phyloP scores from a whole-genome alignment of 306 rosid genomes.

The Lathyrus sativus region DNA sequence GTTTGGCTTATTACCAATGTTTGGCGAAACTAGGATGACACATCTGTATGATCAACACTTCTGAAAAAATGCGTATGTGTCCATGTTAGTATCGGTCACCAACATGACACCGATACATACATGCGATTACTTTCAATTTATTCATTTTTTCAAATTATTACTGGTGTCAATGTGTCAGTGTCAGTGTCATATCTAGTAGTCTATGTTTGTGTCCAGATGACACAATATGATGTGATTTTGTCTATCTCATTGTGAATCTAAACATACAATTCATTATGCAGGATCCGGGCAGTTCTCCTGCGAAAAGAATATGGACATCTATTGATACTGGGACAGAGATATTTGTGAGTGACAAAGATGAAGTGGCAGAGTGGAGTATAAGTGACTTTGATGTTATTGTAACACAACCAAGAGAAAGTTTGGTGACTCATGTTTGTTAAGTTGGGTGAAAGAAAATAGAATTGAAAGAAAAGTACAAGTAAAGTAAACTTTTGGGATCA shows the following conservation, averaged over 20 bases:
- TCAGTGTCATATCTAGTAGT: too few relatives aligned
- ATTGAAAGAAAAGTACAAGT: neutral
- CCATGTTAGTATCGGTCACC: too few relatives aligned
- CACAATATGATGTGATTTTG: neutral
- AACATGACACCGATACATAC: too few relatives aligned
- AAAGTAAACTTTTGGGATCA: conserved; percentile 22
- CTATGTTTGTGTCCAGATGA: too few relatives aligned
- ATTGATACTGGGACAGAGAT: conserved; percentile 77
- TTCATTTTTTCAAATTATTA: too few relatives aligned
- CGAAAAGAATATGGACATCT: conserved; percentile 75
- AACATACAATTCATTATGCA: conserved; percentile 8
- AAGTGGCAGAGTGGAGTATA: conserved; percentile 79
- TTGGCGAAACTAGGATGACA: neutral
- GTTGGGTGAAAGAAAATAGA: neutral
- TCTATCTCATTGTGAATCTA: neutral
- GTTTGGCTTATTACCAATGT: neutral
- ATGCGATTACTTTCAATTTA: too few relatives aligned
- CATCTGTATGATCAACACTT: too few relatives aligned
- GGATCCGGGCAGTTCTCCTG: conserved; percentile 71
- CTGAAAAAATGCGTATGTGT: too few relatives aligned
- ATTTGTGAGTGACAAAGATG: conserved; percentile 62
- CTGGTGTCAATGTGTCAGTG: too few relatives aligned
- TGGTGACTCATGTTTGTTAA: conserved; percentile 18
- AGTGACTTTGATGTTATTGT: conserved; percentile 62
- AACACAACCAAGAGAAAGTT: conserved; percentile 31